These are phyloP conservation scores for Fomitopsis schrenkii DNA, from an alignment of 1,284 basidiomycete genomes.

Conservation along the genomic window DNA sequence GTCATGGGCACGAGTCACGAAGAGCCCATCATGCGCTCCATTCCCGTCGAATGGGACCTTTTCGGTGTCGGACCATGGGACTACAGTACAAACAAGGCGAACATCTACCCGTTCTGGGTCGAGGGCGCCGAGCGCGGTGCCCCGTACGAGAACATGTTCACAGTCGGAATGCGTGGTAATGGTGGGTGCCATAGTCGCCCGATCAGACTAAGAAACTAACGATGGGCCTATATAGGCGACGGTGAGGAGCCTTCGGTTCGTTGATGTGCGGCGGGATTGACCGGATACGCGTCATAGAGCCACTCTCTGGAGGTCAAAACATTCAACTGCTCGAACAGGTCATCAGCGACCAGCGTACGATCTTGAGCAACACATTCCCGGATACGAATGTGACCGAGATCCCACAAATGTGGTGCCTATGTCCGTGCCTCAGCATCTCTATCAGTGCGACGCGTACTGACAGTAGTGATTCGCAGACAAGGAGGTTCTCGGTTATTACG, in stretches of 20 bases:
- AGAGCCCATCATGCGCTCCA: constrained; percentile 63
- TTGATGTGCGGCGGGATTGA: background rate
- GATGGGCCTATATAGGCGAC: constrained; percentile 12
- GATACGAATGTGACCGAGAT: constrained; percentile 45
- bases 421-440: constrained; percentile 29
- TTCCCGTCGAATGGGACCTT: constrained; percentile 55
- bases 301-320: constrained; percentile 44
- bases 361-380: constrained; percentile 54
- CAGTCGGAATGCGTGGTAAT: constrained; percentile 63
- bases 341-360: constrained; percentile 57
- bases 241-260: constrained; percentile 10
- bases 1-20: constrained; percentile 71
- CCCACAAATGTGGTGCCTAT: constrained; percentile 65
- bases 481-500: constrained; percentile 68
- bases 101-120: constrained; percentile 57
- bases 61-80: constrained; percentile 59
- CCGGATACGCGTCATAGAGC: constrained; percentile 32
- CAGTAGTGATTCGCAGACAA: constrained; percentile 35
- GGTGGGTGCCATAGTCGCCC: constrained; percentile 33
- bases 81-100: constrained; percentile 47
- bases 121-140: constrained; percentile 53
- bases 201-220: no score
- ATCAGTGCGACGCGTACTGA: background rate
- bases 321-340: constrained; percentile 52
- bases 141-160: constrained; percentile 57